Percentiles rank a stretch among this genome's conserved stretches.
These are phyloP conservation scores for Meripilus lineatus DNA, from an alignment of 1,284 basidiomycete genomes.

Conservation along the genomic window DNA sequence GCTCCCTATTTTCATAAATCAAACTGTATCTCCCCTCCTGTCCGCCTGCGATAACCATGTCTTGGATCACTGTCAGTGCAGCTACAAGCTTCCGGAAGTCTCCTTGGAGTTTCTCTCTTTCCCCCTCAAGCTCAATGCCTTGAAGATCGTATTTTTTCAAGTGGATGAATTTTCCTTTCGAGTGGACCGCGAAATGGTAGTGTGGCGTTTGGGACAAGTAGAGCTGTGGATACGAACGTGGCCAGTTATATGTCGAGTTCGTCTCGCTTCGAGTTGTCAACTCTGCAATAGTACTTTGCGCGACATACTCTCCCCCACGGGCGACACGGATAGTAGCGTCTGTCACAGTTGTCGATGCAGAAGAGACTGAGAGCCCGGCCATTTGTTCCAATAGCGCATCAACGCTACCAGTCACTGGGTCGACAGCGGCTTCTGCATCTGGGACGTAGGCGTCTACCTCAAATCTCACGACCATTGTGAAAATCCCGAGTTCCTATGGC, in stretches of 20 bases:
- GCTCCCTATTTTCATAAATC: conserved; percentile 35
- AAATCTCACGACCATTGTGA: conserved; percentile 47
- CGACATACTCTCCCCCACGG: conserved; percentile 20
- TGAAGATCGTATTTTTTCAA: conserved; percentile 37
- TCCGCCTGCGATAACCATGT: conserved; percentile 39
- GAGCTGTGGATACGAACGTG: conserved; percentile 40
- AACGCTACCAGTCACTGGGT: neutral
- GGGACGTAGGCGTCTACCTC: conserved; percentile 44
- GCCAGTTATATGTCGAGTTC: conserved; percentile 28
- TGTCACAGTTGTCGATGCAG: neutral
- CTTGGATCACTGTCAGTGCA: conserved; percentile 35
- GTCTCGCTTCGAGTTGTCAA: conserved; percentile 31
- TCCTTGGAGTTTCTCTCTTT: conserved; percentile 28
- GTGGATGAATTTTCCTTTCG: conserved; percentile 38
- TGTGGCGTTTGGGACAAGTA: conserved; percentile 53
- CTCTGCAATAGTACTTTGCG: conserved; percentile 35
- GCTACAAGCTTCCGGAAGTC: conserved; percentile 37
- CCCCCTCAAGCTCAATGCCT: conserved; percentile 27
- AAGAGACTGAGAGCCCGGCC: conserved; percentile 4
- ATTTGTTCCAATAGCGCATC: conserved; percentile 9
- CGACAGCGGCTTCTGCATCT: neutral
- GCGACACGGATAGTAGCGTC: conserved; percentile 11
- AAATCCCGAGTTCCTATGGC: conserved; percentile 38
- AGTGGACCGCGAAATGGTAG: conserved; percentile 45
- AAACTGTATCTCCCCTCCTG: conserved; percentile 39